phyloP scores from a whole-genome alignment of 345 rosid species.

The Excoecaria cochinchinensis region DNA sequence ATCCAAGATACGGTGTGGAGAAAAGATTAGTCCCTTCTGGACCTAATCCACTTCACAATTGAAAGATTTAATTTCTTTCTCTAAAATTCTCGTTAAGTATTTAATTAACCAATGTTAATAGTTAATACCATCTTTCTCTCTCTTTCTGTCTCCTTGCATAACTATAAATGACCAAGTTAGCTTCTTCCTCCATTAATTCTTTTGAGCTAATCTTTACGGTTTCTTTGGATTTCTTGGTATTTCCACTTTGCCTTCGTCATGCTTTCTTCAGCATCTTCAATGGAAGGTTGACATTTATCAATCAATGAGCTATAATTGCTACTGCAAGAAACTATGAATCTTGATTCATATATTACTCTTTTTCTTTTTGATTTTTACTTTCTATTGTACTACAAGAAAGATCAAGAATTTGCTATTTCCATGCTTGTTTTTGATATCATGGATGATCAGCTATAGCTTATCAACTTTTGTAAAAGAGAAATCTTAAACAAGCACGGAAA shows the following conservation, averaged over 20 bases:
- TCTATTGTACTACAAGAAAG: background rate
- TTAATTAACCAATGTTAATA: background rate
- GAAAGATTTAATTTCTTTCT: slow-evolving; percentile 6
- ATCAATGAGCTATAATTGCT: background rate
- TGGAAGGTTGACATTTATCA: background rate
- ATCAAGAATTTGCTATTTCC: slow-evolving; percentile 42
- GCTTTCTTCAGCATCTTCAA: slow-evolving; percentile 10
- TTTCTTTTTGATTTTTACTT: background rate
- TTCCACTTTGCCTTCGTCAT: background rate
- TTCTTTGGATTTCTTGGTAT: background rate
- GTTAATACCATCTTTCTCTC: background rate
- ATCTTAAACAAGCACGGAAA: slow-evolving; percentile 58
- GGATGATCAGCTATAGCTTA: background rate
- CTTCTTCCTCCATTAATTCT: background rate
- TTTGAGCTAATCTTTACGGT: background rate
- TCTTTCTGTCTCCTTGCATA: background rate
- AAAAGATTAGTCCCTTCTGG: slow-evolving; percentile 69
- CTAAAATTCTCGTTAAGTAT: no score
- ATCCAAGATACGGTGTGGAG: slow-evolving; percentile 61
- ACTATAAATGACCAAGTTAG: background rate
- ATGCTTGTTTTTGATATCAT: slow-evolving; percentile 38
- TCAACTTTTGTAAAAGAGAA: background rate
- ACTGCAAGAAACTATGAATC: background rate
- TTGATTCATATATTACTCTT: background rate
- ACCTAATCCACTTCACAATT: slow-evolving; percentile 75